Percentiles rank a stretch among this genome's conserved stretches.
These are phyloP conservation scores for Tricholoma saponaceum DNA, from an alignment of 768 basidiomycete species.

Conservation along the genomic window DNA sequence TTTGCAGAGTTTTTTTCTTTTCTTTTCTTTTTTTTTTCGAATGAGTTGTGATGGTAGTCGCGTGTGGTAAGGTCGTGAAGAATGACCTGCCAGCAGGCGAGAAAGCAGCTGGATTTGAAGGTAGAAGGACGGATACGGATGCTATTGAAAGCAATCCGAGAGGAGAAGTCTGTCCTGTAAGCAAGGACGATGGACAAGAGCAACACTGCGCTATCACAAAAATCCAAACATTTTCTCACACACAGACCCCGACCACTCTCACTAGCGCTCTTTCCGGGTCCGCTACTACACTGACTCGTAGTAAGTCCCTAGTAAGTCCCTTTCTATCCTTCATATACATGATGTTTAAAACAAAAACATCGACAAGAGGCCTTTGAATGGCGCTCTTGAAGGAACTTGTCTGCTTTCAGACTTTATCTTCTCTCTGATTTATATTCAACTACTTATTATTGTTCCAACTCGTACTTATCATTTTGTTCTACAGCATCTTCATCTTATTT, in stretches of 20 bases:
- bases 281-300: background rate
- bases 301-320: background rate
- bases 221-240: constrained; percentile 16
- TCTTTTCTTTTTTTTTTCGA: constrained; percentile 36
- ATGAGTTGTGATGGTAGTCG: constrained; percentile 50
- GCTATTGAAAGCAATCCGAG: constrained; percentile 42
- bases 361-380: constrained; percentile 8
- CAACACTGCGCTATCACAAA: constrained; percentile 21
- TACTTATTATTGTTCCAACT: background rate
- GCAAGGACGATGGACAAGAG: constrained; percentile 39
- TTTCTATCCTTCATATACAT: background rate
- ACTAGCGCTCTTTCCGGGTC: background rate
- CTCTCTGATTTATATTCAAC: constrained; percentile 22
- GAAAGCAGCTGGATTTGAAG: constrained; percentile 54
- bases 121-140: constrained; percentile 38
- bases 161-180: constrained; percentile 31
- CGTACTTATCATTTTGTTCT: background rate
- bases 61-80: constrained; percentile 73
- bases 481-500: constrained; percentile 1
- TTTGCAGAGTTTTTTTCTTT: too few relatives aligned
- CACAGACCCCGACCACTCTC: constrained; percentile 18
- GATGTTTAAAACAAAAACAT: background rate
- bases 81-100: constrained; percentile 92
- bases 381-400: constrained; percentile 20
- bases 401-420: constrained; percentile 19